A percentile compares a stretch with the other conserved stretches of the same genome.
phyloP scores from a whole-genome alignment of 768 basidiomycete genomes.

The Clitopilus passeckerianus region DNA sequence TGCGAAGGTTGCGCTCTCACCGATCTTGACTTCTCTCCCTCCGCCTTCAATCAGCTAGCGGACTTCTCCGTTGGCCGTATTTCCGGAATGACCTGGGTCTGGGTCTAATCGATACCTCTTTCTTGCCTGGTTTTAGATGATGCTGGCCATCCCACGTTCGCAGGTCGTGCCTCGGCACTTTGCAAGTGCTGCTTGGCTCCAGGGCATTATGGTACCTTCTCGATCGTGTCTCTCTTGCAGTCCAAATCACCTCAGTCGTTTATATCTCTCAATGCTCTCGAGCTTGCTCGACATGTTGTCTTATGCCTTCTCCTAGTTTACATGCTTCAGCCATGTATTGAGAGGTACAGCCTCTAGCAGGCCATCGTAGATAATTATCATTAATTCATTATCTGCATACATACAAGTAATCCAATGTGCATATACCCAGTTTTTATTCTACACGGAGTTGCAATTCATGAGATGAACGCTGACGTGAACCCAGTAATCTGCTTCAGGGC shows the following conservation, averaged over 20 bases:
- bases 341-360: constrained; percentile 3
- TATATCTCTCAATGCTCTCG: constrained; percentile 6
- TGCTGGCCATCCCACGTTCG: constrained; percentile 13
- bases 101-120: constrained; percentile 23
- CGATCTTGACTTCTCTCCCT: constrained; percentile 61
- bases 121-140: constrained; percentile 8
- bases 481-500: not conserved
- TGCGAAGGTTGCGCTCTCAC: constrained; percentile 48
- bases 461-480: not conserved
- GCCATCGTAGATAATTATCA: not conserved
- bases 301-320: constrained; percentile 10
- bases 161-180: not conserved
- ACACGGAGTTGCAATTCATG: constrained; percentile 8
- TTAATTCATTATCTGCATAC: not conserved
- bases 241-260: constrained; percentile 12
- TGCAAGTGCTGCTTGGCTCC: not conserved
- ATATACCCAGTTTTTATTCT: not conserved
- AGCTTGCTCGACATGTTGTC: constrained; percentile 19
- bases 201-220: constrained; percentile 6
- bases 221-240: constrained; percentile 7
- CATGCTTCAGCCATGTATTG: constrained; percentile 30
- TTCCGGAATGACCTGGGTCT: constrained; percentile 43
- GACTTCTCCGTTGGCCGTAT: constrained; percentile 44
- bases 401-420: constrained; percentile 1
- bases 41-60: constrained; percentile 51